Conservation (phyloP, 164 flowering plant genomes). For the Protea cynaroides region DNA sequence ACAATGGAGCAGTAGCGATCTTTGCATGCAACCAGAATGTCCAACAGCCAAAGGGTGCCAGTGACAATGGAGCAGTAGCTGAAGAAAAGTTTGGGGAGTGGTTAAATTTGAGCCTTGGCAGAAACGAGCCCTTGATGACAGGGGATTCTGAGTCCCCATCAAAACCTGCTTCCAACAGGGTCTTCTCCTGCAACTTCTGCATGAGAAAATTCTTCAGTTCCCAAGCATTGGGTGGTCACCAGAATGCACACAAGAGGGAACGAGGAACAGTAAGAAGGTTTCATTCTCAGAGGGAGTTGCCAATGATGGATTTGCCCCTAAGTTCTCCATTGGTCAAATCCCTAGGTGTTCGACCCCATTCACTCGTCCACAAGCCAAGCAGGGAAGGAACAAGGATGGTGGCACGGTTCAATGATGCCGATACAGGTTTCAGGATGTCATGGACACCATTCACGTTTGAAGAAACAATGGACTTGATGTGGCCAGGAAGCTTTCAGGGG, state of each 20-base stretch:
- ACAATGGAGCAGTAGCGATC: conserved; percentile 6
- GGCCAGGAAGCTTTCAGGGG: conserved; percentile 45
- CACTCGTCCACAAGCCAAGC: conserved; percentile 21
- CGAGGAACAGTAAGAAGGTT: conserved; percentile 44
- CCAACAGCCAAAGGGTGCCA: conserved; percentile 6
- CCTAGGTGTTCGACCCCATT: conserved; percentile 30
- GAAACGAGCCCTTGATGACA: conserved; percentile 12
- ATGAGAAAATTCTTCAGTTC: conserved; percentile 58
- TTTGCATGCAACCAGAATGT: too few relatives aligned
- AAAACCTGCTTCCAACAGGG: conserved; percentile 28
- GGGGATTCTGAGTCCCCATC: conserved; percentile 21
- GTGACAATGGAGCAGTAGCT: conserved; percentile 6
- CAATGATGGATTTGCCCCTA: conserved; percentile 3
- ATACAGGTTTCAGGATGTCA: conserved; percentile 13
- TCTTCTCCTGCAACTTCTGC: conserved; percentile 61
- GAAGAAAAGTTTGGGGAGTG: conserved; percentile 30
- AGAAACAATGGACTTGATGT: conserved; percentile 25
- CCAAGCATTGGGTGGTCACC: conserved; percentile 61
- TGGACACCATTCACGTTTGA: conserved; percentile 17
- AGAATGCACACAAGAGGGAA: conserved; percentile 59
- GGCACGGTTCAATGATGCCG: conserved; percentile 19
- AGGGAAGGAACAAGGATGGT: conserved; percentile 15
- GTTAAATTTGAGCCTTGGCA: conserved; percentile 40
- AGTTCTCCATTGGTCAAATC: conserved; percentile 14
- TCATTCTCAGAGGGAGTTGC: conserved; percentile 29